Conservation (phyloP, 163 green algal species). For the Coccomyxa subellipsoidea region DNA sequence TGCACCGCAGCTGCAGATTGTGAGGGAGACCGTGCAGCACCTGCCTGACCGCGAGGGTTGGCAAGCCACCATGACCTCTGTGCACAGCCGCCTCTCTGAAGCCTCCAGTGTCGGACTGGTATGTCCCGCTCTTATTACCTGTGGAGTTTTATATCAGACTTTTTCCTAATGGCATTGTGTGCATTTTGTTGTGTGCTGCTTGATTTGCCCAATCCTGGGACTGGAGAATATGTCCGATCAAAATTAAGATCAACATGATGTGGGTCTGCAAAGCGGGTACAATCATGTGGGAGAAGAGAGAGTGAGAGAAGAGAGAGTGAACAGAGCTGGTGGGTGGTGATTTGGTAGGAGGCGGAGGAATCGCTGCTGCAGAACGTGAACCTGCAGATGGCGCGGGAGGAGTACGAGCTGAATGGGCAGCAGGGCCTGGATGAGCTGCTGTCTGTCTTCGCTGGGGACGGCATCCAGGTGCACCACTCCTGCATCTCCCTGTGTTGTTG, state of each 20-base stretch:
- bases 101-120: background rate
- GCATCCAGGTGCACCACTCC: background rate
- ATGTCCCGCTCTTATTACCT: no score
- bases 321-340: background rate
- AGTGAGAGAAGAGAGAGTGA: background rate
- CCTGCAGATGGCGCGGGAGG: slow-evolving; percentile 43
- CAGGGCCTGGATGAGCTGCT: slow-evolving; percentile 77
- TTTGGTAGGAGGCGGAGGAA: background rate
- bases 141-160: no score
- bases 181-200: no score
- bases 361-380: slow-evolving; percentile 23
- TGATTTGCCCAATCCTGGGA: no score
- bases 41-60: slow-evolving; percentile 47
- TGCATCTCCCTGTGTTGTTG: no score
- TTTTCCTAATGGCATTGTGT: no score
- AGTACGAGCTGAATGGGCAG: slow-evolving; percentile 71
- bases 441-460: slow-evolving; percentile 45
- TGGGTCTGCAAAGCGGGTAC: no score
- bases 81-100: slow-evolving; percentile 33
- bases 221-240: no score
- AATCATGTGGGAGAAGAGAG: background rate
- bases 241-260: no score
- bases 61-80: slow-evolving; percentile 36
- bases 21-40: slow-evolving; percentile 32
- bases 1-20: slow-evolving; percentile 22